A percentile compares a stretch with the other conserved stretches of the same genome.
These are phyloP conservation scores for Cochlearia excelsa DNA, from an alignment of 345 rosid species.

Conservation along the genomic window DNA sequence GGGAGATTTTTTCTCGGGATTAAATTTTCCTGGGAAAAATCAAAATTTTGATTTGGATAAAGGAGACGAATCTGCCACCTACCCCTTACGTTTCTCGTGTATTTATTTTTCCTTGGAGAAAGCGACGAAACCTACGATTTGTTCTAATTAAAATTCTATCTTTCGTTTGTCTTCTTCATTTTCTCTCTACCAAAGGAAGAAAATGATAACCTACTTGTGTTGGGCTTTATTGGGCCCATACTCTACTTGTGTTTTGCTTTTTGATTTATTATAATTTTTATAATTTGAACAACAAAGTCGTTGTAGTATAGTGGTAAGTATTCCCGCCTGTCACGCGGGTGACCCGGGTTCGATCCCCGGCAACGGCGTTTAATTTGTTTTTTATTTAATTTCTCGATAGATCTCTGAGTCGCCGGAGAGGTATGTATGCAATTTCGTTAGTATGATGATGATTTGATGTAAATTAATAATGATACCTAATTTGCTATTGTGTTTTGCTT, in stretches of 20 bases:
- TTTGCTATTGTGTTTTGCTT: constrained; percentile 33
- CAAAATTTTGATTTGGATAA: neutral
- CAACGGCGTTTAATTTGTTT: constrained; percentile 7
- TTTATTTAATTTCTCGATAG: no score
- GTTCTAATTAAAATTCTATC: no score
- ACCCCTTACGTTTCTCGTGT: neutral
- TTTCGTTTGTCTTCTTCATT: no score
- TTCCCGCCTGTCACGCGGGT: constrained; percentile 96
- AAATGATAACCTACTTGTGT: no score
- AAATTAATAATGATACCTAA: no score
- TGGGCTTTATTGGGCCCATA: no score
- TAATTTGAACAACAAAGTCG: constrained; percentile 36
- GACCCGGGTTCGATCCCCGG: constrained; percentile 93
- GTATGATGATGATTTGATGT: no score
- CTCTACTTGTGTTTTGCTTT: no score
- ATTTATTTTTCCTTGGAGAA: neutral
- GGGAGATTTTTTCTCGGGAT: neutral
- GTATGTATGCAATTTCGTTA: no score
- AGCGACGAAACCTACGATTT: neutral
- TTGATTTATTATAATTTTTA: no score
- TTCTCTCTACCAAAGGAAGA: no score
- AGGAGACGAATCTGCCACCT: neutral
- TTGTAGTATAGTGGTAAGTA: constrained; percentile 96
- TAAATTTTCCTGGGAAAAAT: neutral
- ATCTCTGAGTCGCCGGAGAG: no score